phyloP scores from a whole-genome alignment of 1,139 yeast genomes.

The Blastobotrys arbuscula region DNA sequence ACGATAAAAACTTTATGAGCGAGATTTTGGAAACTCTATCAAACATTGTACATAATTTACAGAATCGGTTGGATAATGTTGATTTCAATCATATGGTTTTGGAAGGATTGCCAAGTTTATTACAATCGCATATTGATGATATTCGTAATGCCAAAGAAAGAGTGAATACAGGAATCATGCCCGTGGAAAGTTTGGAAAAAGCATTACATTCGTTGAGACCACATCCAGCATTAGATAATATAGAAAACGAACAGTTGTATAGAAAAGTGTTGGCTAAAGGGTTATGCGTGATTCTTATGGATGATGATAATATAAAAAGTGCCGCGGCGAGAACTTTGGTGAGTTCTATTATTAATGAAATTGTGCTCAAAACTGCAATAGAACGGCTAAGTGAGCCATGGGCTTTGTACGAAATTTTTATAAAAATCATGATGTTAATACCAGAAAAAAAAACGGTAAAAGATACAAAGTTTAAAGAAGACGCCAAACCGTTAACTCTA shows the following conservation, averaged over 20 bases:
- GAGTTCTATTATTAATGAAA: conserved; percentile 38
- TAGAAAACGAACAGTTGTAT: conserved; percentile 29
- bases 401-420: conserved; percentile 40
- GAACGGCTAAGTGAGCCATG: conserved; percentile 43
- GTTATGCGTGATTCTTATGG: conserved; percentile 36
- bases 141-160: conserved; percentile 26
- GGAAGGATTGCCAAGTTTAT: conserved; percentile 40
- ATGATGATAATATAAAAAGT: conserved; percentile 41
- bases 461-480: neutral
- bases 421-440: conserved; percentile 27
- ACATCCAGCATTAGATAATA: conserved; percentile 44
- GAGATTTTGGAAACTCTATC: conserved; percentile 34
- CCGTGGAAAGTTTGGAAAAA: conserved; percentile 29
- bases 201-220: conserved; percentile 39
- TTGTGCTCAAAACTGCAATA: conserved; percentile 37
- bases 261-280: conserved; percentile 34
- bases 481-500: conserved; percentile 13
- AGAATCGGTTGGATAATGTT: conserved; percentile 18
- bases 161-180: conserved; percentile 19
- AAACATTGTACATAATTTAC: conserved; percentile 11
- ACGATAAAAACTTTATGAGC: conserved; percentile 37
- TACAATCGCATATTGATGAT: conserved; percentile 36
- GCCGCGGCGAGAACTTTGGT: conserved; percentile 37
- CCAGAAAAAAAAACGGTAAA: neutral
- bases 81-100: conserved; percentile 36